Conservation (phyloP, 164 flowering plant genomes). For the Santalum album region DNA sequence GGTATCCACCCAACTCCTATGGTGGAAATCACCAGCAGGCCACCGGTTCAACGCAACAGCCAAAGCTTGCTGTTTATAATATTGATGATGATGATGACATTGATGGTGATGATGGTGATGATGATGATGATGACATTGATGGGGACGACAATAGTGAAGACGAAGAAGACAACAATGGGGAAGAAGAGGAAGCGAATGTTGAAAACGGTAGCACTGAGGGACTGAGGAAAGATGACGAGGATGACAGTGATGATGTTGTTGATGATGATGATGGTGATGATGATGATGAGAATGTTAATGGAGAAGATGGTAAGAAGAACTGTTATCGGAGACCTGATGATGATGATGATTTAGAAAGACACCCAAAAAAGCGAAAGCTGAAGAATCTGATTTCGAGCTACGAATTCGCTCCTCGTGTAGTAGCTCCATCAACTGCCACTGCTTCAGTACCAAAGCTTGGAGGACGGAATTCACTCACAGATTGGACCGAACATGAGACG, state of each 20-base stretch:
- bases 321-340: constrained; percentile 12
- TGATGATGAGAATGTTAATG: constrained; percentile 14
- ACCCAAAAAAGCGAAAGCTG: constrained; percentile 28
- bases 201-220: constrained; percentile 13
- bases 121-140: constrained; percentile 15
- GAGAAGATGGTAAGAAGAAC: constrained; percentile 4
- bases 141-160: background rate
- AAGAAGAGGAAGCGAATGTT: constrained; percentile 19
- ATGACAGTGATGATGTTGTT: constrained; percentile 12
- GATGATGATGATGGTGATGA: constrained; percentile 11
- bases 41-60: constrained; percentile 22
- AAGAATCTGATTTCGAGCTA: constrained; percentile 29
- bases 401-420: constrained; percentile 35
- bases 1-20: constrained; percentile 22
- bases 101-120: constrained; percentile 14
- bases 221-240: constrained; percentile 15
- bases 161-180: constrained; percentile 11
- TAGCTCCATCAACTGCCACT: constrained; percentile 19
- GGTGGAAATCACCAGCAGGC: constrained; percentile 20
- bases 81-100: constrained; percentile 13
- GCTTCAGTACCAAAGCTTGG: constrained; percentile 17
- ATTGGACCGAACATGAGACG: constrained; percentile 1
- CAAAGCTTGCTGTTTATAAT: constrained; percentile 19
- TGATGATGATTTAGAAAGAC: constrained; percentile 19
- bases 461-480: background rate